These are phyloP conservation scores for Solidago caesia DNA, from an alignment of 129 eudicot species.

Conservation along the genomic window DNA sequence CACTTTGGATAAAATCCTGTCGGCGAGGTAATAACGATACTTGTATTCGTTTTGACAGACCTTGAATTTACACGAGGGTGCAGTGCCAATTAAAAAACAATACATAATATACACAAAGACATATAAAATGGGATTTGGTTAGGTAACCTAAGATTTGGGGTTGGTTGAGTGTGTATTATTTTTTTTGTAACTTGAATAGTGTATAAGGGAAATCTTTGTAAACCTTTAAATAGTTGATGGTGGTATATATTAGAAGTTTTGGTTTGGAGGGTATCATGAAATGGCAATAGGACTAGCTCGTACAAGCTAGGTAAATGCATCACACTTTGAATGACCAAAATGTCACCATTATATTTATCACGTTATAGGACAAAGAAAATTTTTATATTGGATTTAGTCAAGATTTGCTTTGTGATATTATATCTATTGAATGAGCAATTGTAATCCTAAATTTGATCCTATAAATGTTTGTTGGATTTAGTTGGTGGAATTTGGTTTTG, in stretches of 20 bases:
- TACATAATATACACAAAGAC: too few species aligned
- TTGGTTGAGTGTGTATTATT: not conserved
- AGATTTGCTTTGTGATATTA: constrained; percentile 29
- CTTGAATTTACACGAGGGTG: too few species aligned
- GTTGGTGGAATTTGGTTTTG: constrained; percentile 25
- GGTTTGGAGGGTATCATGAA: not conserved
- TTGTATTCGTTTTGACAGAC: too few species aligned
- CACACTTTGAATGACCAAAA: constrained; percentile 27
- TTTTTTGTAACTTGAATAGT: not conserved
- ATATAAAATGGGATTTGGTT: not conserved
- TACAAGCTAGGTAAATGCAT: constrained; percentile 18
- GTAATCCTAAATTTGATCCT: constrained; percentile 25
- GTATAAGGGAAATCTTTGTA: not conserved
- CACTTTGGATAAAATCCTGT: too few species aligned
- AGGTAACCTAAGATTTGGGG: not conserved
- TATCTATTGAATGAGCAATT: constrained; percentile 15
- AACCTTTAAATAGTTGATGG: constrained; percentile 5
- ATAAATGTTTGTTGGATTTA: constrained; percentile 28
- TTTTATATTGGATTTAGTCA: constrained; percentile 26
- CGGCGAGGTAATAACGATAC: too few species aligned
- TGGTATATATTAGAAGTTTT: constrained; percentile 9
- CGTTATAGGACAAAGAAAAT: constrained; percentile 25
- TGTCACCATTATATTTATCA: not conserved
- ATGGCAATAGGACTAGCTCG: constrained; percentile 12
- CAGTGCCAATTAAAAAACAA: not conserved